These are phyloP conservation scores for Chytridium lagenaria DNA, from an alignment of 371 early-diverging fungal genomes.

Conservation along the genomic window DNA sequence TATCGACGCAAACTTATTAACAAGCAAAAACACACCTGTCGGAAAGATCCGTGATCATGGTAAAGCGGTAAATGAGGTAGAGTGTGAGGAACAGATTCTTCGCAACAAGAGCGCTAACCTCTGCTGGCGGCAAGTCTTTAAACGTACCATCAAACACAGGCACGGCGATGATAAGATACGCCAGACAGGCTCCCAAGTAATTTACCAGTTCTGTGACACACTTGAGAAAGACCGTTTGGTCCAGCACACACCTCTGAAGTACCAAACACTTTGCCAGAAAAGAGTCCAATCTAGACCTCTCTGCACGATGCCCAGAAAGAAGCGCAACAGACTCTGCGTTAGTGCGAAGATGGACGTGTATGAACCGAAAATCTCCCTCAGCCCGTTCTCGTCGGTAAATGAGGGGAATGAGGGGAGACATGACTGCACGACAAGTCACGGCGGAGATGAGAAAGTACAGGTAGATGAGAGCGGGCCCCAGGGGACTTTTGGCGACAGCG, in stretches of 20 bases:
- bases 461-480: conserved; percentile 74
- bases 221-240: conserved; percentile 67
- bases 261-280: conserved; percentile 61
- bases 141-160: conserved; percentile 82
- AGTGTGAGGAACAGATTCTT: conserved; percentile 43
- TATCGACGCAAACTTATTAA: neutral
- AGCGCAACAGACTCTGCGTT: conserved; percentile 84
- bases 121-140: conserved; percentile 65
- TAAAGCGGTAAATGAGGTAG: conserved; percentile 48
- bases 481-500: conserved; percentile 66
- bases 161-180: conserved; percentile 82
- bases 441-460: conserved; percentile 75
- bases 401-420: conserved; percentile 76
- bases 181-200: conserved; percentile 84
- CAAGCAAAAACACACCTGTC: conserved; percentile 26
- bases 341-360: conserved; percentile 75
- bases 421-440: conserved; percentile 61
- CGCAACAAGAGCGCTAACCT: conserved; percentile 73
- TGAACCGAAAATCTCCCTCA: conserved; percentile 80
- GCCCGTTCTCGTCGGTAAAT: conserved; percentile 76
- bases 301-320: conserved; percentile 72
- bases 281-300: conserved; percentile 59
- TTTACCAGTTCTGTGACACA: conserved; percentile 70
- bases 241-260: conserved; percentile 66
- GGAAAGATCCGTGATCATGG: conserved; percentile 33